Base-by-base conservation (phyloP, 1,284 basidiomycete species). In the Boletellus deceptivus region DNA sequence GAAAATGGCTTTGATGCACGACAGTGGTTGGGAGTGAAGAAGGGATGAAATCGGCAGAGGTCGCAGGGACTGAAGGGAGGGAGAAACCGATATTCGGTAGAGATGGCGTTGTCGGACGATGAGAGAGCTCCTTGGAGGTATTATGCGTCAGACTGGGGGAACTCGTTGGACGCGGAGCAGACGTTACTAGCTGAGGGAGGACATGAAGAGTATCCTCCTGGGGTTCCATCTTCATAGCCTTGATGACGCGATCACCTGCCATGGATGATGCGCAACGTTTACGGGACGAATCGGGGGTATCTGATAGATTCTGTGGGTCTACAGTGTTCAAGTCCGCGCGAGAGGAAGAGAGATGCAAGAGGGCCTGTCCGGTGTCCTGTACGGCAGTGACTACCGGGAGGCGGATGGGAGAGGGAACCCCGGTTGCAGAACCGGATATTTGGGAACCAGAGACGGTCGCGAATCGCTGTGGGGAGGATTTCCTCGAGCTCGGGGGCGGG, bases 231-330 rank as follows among this genome's bases (percentile, higher is more conserved):
- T 88, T 88, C 55, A 82, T 71, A 17, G 81, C 76, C 61, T 88
- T 88, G 45, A 80, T 71, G 35, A 72, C 77, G 18, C 85, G 77
- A 49, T 82, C 78, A 50, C 77, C 82, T 18, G 75, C 79, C 52
- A 81, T 71, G 44, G 79, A 80, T n/a, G 83, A 82, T 14, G 79
- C 84, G 55, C 82, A 84, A 20, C 85, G 81, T 64, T 88, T 88
- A 42, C 86, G 80, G 46, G 75, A 72, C 35, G 64, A 52, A 55
- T 67, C 65, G 48, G 68, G 64, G 35, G 57, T 51, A 44, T 67
- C 65, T 46, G 51, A 45, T 24, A 50, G 45, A 43, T 40, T 48
- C 47, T 65, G 62, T 17, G 51, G n/a, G 31, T 67, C 69, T 29
- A 64, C 10, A 13, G 40, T 20, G 17, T 20, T 46, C 43, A 56